phyloP scores from a whole-genome alignment of 768 basidiomycete genomes.

The Crucibulum laeve region DNA sequence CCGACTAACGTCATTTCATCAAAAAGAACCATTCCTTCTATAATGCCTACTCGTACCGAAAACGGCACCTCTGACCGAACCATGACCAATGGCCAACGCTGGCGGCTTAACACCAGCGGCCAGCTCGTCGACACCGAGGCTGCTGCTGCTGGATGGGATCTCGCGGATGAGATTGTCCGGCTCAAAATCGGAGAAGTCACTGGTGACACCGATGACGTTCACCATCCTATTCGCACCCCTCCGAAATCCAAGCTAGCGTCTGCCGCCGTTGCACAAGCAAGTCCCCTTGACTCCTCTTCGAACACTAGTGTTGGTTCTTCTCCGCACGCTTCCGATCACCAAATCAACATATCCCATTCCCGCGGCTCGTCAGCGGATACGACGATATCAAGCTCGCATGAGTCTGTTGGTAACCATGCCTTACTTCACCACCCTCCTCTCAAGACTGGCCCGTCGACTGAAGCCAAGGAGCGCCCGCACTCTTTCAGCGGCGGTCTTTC shows the following conservation, averaged over 20 bases:
- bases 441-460: conserved; percentile 46
- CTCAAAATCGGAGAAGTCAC: conserved; percentile 59
- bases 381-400: conserved; percentile 55
- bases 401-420: conserved; percentile 52
- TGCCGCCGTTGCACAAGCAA: conserved; percentile 51
- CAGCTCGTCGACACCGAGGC: conserved; percentile 57
- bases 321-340: conserved; percentile 64
- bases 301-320: conserved; percentile 71
- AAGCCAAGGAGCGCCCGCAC: conserved; percentile 74
- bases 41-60: conserved; percentile 48
- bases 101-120: conserved; percentile 62
- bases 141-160: conserved; percentile 57
- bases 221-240: conserved; percentile 56
- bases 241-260: conserved; percentile 60
- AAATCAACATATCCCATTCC: conserved; percentile 66
- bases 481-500: conserved; percentile 80
- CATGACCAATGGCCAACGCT: conserved; percentile 42
- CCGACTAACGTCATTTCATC: conserved; percentile 20
- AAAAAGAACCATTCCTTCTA: conserved; percentile 29
- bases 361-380: conserved; percentile 83
- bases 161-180: conserved; percentile 70
- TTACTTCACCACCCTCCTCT: conserved; percentile 51
- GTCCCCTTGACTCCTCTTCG: conserved; percentile 71
- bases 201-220: conserved; percentile 48
- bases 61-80: conserved; percentile 34